phyloP scores from a whole-genome alignment of 345 rosid genomes.

The Raphanus sativus region DNA sequence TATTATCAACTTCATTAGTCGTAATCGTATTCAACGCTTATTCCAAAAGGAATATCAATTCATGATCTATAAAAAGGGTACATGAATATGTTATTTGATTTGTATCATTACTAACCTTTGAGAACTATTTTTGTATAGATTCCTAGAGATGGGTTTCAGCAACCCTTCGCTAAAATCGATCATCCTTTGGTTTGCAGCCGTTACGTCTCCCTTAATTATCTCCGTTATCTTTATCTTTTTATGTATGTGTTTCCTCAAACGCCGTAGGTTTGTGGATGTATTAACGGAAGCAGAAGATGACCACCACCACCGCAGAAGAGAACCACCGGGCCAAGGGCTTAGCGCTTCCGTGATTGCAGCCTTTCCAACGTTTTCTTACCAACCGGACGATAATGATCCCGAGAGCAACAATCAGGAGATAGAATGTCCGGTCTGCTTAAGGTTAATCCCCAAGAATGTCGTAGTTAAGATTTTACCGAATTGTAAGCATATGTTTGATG shows the following conservation, averaged over 20 bases:
- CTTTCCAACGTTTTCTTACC: conserved; percentile 32
- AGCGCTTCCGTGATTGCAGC: conserved; percentile 35
- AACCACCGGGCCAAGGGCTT: conserved; percentile 34
- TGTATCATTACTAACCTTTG: not conserved
- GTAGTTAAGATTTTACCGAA: conserved; percentile 35
- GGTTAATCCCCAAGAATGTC: conserved; percentile 17
- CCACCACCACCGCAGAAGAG: not conserved
- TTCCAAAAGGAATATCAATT: conserved; percentile 33
- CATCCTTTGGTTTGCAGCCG: conserved; percentile 34
- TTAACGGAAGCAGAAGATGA: conserved; percentile 2
- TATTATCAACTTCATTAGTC: conserved; percentile 23
- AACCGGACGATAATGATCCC: conserved; percentile 16
- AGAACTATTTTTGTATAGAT: conserved; percentile 6
- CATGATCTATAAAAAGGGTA: conserved; percentile 8
- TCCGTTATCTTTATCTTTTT: conserved; percentile 12
- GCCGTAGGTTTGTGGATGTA: conserved; percentile 20
- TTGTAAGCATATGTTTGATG: conserved; percentile 40
- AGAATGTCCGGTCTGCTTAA: conserved; percentile 39
- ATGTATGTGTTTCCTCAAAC: conserved; percentile 25
- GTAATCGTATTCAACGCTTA: conserved; percentile 24
- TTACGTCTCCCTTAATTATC: conserved; percentile 25
- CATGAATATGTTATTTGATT: not conserved
- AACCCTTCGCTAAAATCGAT: conserved; percentile 20
- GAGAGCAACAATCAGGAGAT: conserved; percentile 32
- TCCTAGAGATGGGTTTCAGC: conserved; percentile 20